Percentiles rank a stretch among this genome's conserved stretches.
Conservation (phyloP, 805 yeast genomes). For the Ogataea nonfermentans region DNA sequence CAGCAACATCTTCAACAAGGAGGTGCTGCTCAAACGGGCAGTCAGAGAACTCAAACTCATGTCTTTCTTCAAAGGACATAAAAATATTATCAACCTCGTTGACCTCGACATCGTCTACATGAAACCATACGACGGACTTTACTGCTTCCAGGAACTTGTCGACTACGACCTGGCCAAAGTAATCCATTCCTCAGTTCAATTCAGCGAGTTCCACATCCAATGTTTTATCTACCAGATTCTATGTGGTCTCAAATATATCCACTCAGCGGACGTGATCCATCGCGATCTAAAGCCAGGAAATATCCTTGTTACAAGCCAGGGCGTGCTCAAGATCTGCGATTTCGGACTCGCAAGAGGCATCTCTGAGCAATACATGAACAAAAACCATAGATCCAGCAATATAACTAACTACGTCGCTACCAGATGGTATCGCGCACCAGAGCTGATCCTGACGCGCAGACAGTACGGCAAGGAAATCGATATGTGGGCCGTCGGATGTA, state of each 20-base stretch:
- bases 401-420: slow-evolving; percentile 91
- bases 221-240: slow-evolving; percentile 75
- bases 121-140: slow-evolving; percentile 78
- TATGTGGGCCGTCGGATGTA: slow-evolving; percentile 94
- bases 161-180: slow-evolving; percentile 80
- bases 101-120: slow-evolving; percentile 69
- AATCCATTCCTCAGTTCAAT: slow-evolving; percentile 71
- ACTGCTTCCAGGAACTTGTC: slow-evolving; percentile 82
- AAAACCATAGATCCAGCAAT: slow-evolving; percentile 37
- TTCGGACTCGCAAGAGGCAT: slow-evolving; percentile 90
- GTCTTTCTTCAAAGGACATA: slow-evolving; percentile 83
- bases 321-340: slow-evolving; percentile 83
- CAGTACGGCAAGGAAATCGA: slow-evolving; percentile 71
- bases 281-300: slow-evolving; percentile 93
- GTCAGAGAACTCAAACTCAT: slow-evolving; percentile 78
- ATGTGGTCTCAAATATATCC: slow-evolving; percentile 85
- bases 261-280: slow-evolving; percentile 89
- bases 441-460: slow-evolving; percentile 62
- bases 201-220: slow-evolving; percentile 82
- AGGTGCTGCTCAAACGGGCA: slow-evolving; percentile 72
- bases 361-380: slow-evolving; percentile 29
- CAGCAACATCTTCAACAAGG: slow-evolving; percentile 62
- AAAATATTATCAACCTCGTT: slow-evolving; percentile 69
- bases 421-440: slow-evolving; percentile 95
- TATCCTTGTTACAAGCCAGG: slow-evolving; percentile 70